Percentiles rank a stretch among this genome's conserved stretches.
Conservation (phyloP, 768 basidiomycete species). For the Lactarius akahatsu region DNA sequence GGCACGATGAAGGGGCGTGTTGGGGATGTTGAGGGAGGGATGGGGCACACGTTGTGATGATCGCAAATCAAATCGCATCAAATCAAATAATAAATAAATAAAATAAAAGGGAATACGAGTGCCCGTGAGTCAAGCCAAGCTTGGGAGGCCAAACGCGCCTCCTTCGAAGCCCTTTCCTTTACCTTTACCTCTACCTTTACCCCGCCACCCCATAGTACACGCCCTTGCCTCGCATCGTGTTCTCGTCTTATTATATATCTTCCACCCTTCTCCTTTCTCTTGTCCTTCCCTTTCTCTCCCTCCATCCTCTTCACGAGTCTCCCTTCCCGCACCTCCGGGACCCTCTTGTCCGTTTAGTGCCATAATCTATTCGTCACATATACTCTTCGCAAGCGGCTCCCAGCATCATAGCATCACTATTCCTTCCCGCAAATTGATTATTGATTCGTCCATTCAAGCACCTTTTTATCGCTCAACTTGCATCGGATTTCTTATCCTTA, state of each 20-base stretch:
- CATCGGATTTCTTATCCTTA: constrained; percentile 52
- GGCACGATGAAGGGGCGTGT: constrained; percentile 22
- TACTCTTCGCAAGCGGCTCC: constrained; percentile 32
- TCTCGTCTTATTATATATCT: constrained; percentile 24
- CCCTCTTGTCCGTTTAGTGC: constrained; percentile 37
- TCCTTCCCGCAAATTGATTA: constrained; percentile 48
- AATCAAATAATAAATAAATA: constrained; percentile 5
- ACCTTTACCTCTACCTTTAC: constrained; percentile 57
- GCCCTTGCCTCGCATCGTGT: constrained; percentile 23
- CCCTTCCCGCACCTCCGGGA: constrained; percentile 22
- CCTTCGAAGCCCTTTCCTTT: constrained; percentile 26
- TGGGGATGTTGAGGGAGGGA: constrained; percentile 20
- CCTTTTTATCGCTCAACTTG: constrained; percentile 50
- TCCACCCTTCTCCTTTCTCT: neutral
- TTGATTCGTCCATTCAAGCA: constrained; percentile 44
- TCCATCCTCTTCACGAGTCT: constrained; percentile 25
- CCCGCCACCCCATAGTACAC: constrained; percentile 39
- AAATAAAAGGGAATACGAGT: no score
- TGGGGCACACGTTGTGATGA: constrained; percentile 66
- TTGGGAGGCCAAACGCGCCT: neutral
- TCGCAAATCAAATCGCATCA: constrained; percentile 4
- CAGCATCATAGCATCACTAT: constrained; percentile 41
- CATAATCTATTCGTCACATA: constrained; percentile 30
- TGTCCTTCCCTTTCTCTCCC: constrained; percentile 2
- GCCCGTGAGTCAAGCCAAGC: no score